Evolutionary conservation across 495 filamentous ascomycete species (phyloP), one percentile per base, ranked within the genome.

Genomic region (Thermothielavioides terrestris): DNA sequence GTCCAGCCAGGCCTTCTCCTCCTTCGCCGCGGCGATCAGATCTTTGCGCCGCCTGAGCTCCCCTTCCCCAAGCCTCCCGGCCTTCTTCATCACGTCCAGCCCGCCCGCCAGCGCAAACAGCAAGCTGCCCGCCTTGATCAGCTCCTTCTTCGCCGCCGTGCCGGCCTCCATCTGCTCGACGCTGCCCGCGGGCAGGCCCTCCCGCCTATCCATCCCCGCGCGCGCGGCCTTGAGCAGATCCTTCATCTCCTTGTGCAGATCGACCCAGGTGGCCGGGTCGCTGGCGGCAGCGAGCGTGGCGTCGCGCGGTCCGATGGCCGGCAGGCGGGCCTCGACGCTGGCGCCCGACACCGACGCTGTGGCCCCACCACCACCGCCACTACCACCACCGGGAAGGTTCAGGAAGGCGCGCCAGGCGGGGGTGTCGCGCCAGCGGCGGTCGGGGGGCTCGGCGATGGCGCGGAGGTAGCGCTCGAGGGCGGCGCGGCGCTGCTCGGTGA

Each of bases 1-100:
- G 60, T 97, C 92, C 57, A 97, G 60, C 6, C 86, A 88, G 50
- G 95, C 90, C 47, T 81, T 80, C 68, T 97, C 92, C 61, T 87
- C 86, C 62, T 80, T 74, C 26, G 87, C 87, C 36, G 80, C 81
- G 3, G 79, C 76, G 6, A 99, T 65, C 45, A 95, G 65, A 67
- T 97, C 94, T 47, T 78, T 79, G 47, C 92, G 68, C 23, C 94
- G 70, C 20, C 89, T 76, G 6, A 94, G 62, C 72, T 98, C 92
- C n/a, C 92, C 92, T 0, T 92, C 86, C 1, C 88, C 87, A 1
- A 95, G 63, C 45, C 69, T 59, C 36, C 64, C 67, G 9, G 58
- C 54, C 23, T 68, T 62, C 46, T 69, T 63, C 60, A 79, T 65
- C 22, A 62, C 52, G 59, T 76, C 77, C 56, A 98, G 60, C 3